A percentile compares a stretch with the other conserved stretches of the same genome.
phyloP scores from a whole-genome alignment of 768 basidiomycete genomes.

The Lentinula sp. region DNA sequence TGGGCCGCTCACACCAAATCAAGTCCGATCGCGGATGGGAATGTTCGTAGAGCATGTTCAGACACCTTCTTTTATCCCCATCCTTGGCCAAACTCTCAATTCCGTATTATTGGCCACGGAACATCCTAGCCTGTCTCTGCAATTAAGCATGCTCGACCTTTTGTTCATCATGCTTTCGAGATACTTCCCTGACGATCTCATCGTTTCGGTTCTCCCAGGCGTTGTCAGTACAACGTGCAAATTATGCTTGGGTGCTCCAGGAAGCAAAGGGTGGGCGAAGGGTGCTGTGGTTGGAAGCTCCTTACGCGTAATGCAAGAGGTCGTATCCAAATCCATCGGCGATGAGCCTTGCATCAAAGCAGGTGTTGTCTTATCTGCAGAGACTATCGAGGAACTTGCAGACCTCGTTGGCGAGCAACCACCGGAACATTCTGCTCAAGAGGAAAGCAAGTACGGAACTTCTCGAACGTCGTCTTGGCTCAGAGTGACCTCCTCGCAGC shows the following conservation, averaged over 20 bases:
- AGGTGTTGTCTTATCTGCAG: slow-evolving; percentile 49
- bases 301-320: slow-evolving; percentile 48
- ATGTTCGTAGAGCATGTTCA: slow-evolving; percentile 39
- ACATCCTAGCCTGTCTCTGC: slow-evolving; percentile 56
- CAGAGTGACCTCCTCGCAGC: slow-evolving; percentile 71
- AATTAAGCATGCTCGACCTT: slow-evolving; percentile 55
- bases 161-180: slow-evolving; percentile 49
- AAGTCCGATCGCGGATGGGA: slow-evolving; percentile 22
- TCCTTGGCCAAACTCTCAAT: slow-evolving; percentile 80
- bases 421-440: slow-evolving; percentile 11
- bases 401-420: slow-evolving; percentile 20
- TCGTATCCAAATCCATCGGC: slow-evolving; percentile 54
- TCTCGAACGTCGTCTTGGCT: slow-evolving; percentile 73
- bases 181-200: slow-evolving; percentile 45
- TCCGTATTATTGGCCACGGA: slow-evolving; percentile 56
- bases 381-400: slow-evolving; percentile 59
- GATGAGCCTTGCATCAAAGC: slow-evolving; percentile 62
- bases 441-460: slow-evolving; percentile 29
- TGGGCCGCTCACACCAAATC: slow-evolving; percentile 19
- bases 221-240: slow-evolving; percentile 74
- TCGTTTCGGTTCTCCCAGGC: slow-evolving; percentile 78
- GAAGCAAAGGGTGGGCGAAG: slow-evolving; percentile 62
- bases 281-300: slow-evolving; percentile 60
- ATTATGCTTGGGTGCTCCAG: slow-evolving; percentile 50
- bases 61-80: slow-evolving; percentile 53